Base-by-base conservation (phyloP, 164 flowering plant genomes). In the Brasenia schreberi region DNA sequence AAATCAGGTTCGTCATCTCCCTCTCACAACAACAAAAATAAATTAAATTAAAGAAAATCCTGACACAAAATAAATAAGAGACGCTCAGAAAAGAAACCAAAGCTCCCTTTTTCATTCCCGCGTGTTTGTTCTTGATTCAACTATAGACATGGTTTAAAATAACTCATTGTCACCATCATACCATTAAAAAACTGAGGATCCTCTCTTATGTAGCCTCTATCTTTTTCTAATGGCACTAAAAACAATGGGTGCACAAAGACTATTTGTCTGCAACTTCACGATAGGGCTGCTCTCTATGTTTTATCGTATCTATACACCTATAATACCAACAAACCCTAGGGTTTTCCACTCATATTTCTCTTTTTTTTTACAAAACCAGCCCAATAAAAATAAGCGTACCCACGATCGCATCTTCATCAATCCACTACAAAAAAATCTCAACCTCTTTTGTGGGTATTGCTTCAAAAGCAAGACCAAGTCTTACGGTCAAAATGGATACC, bases 1-100 rank as follows among this genome's bases (percentile, higher is more conserved):
- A 75, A 79, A 76, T 59, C 84, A 81, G 84, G 84, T 81, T 42
- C 66, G 56, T 66, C 33, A 44, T 59, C 69, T 66, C 64, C 58
- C 69, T 49, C 56, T 49, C 56, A 49, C 12, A 9, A 49, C 39
- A 33, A 23, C 39, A 33, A 33, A 33, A 33, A 33, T 33, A 33
- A 33, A 33, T 1, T 33, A 33, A 33, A 33, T 33, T 1, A 33
- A 33, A 33, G 39, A 33, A 33, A 33, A 33, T 33, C 39, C 39
- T 33, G 39, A 33, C 4, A 33, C 39, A 33, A 33, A 33, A 33
- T 33, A 33, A 33, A 33, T 33, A 1, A 33, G 39, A 33, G 39
- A 33, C 39, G 39, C 3, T 33, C 39, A 33, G 2, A 33, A 33
- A 33, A 33, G 2, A 33, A 33, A 33, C 39, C 39, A 33, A 33